Base-by-base conservation (phyloP, 345 rosid species). In the Xanthoceras sorbifolium region DNA sequence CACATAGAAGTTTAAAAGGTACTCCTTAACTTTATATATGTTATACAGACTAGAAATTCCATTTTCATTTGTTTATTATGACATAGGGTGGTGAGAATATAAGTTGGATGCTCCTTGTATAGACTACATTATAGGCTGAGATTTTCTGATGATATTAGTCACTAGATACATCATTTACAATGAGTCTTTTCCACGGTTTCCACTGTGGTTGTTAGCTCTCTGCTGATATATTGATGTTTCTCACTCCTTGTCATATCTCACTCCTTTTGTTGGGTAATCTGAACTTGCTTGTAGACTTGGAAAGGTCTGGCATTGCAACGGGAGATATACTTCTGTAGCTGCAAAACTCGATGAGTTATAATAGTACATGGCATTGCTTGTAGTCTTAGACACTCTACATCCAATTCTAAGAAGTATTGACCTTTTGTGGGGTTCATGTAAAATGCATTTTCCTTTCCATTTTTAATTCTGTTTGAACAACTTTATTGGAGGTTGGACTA, bases 341-440 rank as follows among this genome's bases (percentile, higher is more conserved):
- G 63, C 29, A n/a, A 59, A 59, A 59, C 63, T 59, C 22, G 63
- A 10, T 59, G 63, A 22, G 63, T 59, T 59, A 59, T 25, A 59
- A 23, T n/a, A 25, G 29, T 59, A 59, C 63, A 59, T 59, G 63
- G 10, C 28, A 59, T 59, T 23, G 63, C 23, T 23, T 57, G 22
- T 57, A 1, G 61, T 57, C 22, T 9, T 18, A 57, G 61, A 57
- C 9, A 22, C 61, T 57, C 44, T 34, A 34, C 3, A 20, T 38
- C 46, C 20, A 6, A 34, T 66, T 66, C 32, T 66, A 20, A 66
- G 69, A 38, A 66, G 50, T 38, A 36, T 26, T 66, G 50, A 36
- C 25, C 46, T 20, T 34, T 66, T 66, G 29, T 38, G 18, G 10
- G 14, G 14, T 22, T 66, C 32, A 14, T 66, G 36, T 22, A n/a